Base-by-base conservation (phyloP, 768 basidiomycete species). In the Lentinus brumalis region DNA sequence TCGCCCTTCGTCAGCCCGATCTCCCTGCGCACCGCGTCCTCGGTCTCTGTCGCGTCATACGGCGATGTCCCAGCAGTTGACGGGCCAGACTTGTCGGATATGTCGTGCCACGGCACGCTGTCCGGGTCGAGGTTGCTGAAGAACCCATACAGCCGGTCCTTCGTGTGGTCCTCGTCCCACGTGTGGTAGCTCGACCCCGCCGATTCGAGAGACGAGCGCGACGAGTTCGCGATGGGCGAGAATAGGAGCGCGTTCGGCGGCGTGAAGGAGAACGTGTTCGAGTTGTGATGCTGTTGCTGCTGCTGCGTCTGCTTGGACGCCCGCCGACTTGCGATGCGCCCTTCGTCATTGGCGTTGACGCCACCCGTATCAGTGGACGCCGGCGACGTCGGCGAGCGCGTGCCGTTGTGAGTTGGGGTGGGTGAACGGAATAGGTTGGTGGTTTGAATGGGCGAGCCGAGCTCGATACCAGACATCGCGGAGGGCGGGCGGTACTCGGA, bases 171-270 rank as follows among this genome's bases (percentile, higher is more conserved):
- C 21, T 76, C 86, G 57, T 91, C 89, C 82, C 82, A 86, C 4
- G 91, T 91, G 70, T 93, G 91, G 71, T 91, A 94, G 73, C 92
- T 94, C 3, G 92, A 94, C 15, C 92, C 91, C 39, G 80, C 81
- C 10, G 91, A 92, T 60, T 87, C 89, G 21, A 94, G 75, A 6
- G 92, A 94, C 14, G 91, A 89, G 31, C 86, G 82, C 31, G 92
- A 93, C 7, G 89, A 89, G 63, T 87, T 92, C 15, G 81, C 82
- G 16, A 89, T 74, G 4, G 89, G 86, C 40, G 88, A 86, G 54
- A 93, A 81, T n/a, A 87, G 77, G 53, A 88, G 80, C 1, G 83
- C 81, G 38, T 63, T 63, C 12, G 61, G 53, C 56, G 84, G 54
- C 16, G 60, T 58, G 39, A 82, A 73, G 47, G 77, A 78, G 31